Evolutionary conservation across 768 basidiomycete species (phyloP).

Genomic region (Russula abietina): DNA sequence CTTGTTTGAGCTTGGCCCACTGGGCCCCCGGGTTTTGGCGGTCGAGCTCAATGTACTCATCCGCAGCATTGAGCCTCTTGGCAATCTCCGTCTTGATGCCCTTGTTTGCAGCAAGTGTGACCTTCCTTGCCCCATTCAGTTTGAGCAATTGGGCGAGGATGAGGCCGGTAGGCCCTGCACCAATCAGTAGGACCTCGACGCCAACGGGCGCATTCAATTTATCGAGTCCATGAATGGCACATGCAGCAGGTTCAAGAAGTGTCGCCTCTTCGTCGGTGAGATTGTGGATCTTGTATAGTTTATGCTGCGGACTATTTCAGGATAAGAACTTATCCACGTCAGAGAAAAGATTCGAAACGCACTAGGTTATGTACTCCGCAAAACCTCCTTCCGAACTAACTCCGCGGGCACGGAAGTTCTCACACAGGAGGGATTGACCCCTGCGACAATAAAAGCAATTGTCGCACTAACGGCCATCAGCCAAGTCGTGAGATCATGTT

Average conservation of each 20-base stretch:
- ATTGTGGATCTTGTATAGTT: constrained; percentile 84
- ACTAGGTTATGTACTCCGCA: constrained; percentile 86
- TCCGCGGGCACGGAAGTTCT: constrained; percentile 76
- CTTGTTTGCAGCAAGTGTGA: constrained; percentile 85
- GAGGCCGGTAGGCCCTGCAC: constrained; percentile 90
- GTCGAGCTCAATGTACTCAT: constrained; percentile 85
- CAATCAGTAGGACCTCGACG: constrained; percentile 75
- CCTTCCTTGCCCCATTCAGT: constrained; percentile 72
- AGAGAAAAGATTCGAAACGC: constrained; percentile 29
- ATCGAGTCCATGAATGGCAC: constrained; percentile 88
- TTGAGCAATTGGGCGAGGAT: constrained; percentile 85
- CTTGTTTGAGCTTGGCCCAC: constrained; percentile 73
- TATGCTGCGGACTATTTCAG: constrained; percentile 52
- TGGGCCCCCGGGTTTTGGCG: constrained; percentile 65
- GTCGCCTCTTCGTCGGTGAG: constrained; percentile 83
- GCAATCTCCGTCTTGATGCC: constrained; percentile 89
- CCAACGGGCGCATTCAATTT: constrained; percentile 80
- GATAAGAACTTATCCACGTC: not conserved
- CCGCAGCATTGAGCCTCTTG: constrained; percentile 66
- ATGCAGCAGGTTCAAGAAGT: constrained; percentile 84
- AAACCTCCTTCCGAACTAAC: constrained; percentile 82
- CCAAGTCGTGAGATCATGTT: not conserved
- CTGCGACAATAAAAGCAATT: constrained; percentile 84
- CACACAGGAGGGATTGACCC: constrained; percentile 77
- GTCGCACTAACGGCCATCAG: constrained; percentile 50